These are phyloP conservation scores for Cephaloascus fragrans DNA, from an alignment of 805 yeast genomes.

Conservation along the genomic window DNA sequence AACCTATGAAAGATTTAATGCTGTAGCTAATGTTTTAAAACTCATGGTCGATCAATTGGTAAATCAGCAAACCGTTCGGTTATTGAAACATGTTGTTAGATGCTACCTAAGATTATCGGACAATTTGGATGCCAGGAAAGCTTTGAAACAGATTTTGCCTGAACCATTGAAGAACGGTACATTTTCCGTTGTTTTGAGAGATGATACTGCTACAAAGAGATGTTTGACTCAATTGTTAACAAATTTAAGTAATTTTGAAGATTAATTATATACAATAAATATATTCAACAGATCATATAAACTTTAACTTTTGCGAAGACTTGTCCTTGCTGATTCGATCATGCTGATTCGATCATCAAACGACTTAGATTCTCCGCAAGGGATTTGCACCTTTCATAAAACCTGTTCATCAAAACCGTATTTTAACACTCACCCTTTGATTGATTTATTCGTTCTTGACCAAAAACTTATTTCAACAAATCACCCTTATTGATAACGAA, in stretches of 20 bases:
- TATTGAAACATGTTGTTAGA: constrained; percentile 87
- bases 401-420: no score
- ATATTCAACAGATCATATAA: no score
- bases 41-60: constrained; percentile 81
- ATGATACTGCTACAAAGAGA: constrained; percentile 80
- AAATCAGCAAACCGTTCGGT: constrained; percentile 67
- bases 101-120: constrained; percentile 88
- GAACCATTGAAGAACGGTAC: constrained; percentile 84
- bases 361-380: no score
- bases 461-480: constrained; percentile 16
- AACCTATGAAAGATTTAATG: constrained; percentile 88
- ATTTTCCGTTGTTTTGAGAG: constrained; percentile 66
- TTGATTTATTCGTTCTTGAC: no score
- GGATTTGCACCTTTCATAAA: no score
- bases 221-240: constrained; percentile 77
- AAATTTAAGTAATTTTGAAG: constrained; percentile 32
- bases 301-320: no score
- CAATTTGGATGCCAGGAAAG: constrained; percentile 82
- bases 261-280: no score
- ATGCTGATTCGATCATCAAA: no score
- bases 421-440: no score
- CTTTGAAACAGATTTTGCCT: constrained; percentile 75
- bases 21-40: constrained; percentile 82
- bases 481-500: constrained; percentile 81
- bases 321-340: no score